Conservation (phyloP, 2,329 filamentous ascomycete species). For the Domatiomyces catenatus region DNA sequence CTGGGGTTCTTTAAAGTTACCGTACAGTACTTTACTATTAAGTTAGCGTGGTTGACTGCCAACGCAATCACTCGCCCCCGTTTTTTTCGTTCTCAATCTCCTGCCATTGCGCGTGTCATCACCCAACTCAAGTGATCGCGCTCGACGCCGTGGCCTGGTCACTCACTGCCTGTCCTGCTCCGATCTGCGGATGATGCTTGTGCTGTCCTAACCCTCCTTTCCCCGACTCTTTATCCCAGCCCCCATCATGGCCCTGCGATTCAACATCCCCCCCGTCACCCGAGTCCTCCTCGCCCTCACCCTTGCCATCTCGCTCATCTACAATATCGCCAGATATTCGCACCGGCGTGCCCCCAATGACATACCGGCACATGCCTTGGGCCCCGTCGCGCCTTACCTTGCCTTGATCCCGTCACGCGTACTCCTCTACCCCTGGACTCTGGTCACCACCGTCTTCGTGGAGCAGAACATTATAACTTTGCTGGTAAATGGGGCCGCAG, state of each 20-base stretch:
- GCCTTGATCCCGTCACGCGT: slow-evolving; percentile 72
- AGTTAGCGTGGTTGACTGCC: neutral
- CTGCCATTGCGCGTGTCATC: neutral
- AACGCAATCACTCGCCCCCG: neutral
- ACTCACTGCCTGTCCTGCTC: neutral
- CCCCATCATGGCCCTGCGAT: slow-evolving; percentile 36
- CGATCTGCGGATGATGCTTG: neutral
- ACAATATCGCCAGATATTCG: slow-evolving; percentile 50
- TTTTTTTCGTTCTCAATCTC: neutral
- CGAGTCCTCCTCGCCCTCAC: slow-evolving; percentile 63
- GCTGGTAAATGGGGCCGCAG: slow-evolving; percentile 55
- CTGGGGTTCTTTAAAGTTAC: neutral
- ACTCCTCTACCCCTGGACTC: slow-evolving; percentile 83
- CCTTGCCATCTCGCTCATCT: slow-evolving; percentile 60
- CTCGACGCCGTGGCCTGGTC: neutral
- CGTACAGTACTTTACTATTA: no score
- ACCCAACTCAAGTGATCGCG: neutral
- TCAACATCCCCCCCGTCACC: slow-evolving; percentile 87
- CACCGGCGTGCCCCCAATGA: slow-evolving; percentile 34
- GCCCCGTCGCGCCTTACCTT: slow-evolving; percentile 68
- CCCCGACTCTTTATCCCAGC: neutral
- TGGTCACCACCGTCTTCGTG: slow-evolving; percentile 70
- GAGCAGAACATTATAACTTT: slow-evolving; percentile 89
- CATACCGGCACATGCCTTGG: slow-evolving; percentile 25
- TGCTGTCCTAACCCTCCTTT: neutral